phyloP scores from a whole-genome alignment of 148 eudicot genomes.

The Amaranthus hypochondriacus region DNA sequence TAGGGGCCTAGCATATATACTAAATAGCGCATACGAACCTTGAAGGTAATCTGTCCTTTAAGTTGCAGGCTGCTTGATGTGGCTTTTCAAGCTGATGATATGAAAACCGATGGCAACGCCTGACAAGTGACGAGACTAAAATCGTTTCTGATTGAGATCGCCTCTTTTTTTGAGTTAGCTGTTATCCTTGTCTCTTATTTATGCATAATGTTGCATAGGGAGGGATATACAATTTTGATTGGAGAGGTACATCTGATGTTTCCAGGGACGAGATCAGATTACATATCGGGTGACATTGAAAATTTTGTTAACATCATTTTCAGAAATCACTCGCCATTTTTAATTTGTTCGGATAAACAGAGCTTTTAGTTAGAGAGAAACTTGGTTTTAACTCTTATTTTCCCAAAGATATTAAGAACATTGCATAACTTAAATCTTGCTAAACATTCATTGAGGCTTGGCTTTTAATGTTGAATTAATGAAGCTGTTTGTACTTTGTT shows the following conservation, averaged over 20 bases:
- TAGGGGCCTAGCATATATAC: neutral
- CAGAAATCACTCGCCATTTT: neutral
- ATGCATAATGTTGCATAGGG: neutral
- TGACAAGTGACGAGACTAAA: no score
- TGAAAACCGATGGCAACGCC: no score
- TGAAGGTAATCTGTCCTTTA: neutral
- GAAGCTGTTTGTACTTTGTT: neutral
- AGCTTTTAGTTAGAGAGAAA: neutral
- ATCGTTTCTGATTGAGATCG: neutral
- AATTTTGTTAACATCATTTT: neutral
- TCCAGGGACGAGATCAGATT: neutral
- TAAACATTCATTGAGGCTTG: neutral
- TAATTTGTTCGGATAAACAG: neutral
- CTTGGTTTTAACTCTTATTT: neutral
- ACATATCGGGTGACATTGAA: neutral
- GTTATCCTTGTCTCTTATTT: neutral
- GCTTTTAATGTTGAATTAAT: neutral
- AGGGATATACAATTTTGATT: neutral
- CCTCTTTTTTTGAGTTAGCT: neutral
- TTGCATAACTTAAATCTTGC: neutral
- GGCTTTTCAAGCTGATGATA: neutral
- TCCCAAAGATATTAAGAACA: no score
- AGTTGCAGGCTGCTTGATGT: neutral
- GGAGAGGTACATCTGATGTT: neutral
- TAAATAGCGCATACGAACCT: neutral